These are phyloP conservation scores for Phytophthora citricola DNA, from an alignment of 352 stramenopile genomes.

Conservation along the genomic window DNA sequence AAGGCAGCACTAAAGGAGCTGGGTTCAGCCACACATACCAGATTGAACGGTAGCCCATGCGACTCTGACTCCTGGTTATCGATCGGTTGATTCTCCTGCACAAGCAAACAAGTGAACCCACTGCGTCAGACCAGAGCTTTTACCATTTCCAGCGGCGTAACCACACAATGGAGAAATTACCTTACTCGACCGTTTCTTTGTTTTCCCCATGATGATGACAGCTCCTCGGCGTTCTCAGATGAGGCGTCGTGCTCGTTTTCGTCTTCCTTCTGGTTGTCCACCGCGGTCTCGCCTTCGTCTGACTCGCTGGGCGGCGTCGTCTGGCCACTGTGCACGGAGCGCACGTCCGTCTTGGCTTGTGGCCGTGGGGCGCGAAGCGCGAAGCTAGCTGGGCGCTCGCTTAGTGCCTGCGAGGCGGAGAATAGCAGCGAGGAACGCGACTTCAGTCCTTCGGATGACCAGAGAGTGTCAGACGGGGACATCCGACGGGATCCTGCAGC, in stretches of 20 bases:
- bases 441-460: conserved; percentile 67
- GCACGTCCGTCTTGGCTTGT: conserved; percentile 27
- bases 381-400: conserved; percentile 32
- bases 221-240: conserved; percentile 26
- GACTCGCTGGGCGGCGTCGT: conserved; percentile 33
- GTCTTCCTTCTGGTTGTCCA: conserved; percentile 53
- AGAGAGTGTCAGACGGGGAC: conserved; percentile 52
- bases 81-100: conserved; percentile 27
- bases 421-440: conserved; percentile 59
- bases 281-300: conserved; percentile 30
- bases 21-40: conserved; percentile 29
- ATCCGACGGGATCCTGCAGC: conserved; percentile 57
- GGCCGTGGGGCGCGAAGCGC: conserved; percentile 34
- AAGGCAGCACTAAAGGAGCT: conserved; percentile 3
- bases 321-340: conserved; percentile 34
- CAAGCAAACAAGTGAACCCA: conserved; percentile 12
- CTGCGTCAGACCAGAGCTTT: conserved; percentile 12
- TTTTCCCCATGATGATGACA: conserved; percentile 23
- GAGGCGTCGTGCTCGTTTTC: conserved; percentile 16
- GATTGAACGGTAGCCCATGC: conserved; percentile 18
- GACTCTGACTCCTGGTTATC: conserved; percentile 40
- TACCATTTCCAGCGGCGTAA: conserved; percentile 3
- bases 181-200: conserved; percentile 28
- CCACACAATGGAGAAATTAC: conserved; percentile 18
- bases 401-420: conserved; percentile 35